These are phyloP conservation scores for Candida tropicalis DNA, from an alignment of 1,139 yeast genomes.

Conservation along the genomic window DNA sequence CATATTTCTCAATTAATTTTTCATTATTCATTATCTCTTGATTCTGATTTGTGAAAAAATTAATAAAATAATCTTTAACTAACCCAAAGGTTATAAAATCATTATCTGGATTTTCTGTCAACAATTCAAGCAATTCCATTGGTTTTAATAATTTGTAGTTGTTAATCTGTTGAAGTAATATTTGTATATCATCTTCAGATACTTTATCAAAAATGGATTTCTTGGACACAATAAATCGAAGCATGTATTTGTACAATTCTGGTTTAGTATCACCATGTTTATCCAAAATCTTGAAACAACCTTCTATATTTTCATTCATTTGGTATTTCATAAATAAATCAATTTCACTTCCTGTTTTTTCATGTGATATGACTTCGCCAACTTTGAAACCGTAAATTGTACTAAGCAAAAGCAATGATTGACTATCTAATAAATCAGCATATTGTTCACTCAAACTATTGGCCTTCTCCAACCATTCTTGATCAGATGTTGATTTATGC, in stretches of 20 bases:
- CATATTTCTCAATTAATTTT: constrained; percentile 68
- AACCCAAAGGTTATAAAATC: constrained; percentile 74
- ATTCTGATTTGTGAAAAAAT: constrained; percentile 60
- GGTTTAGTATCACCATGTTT: constrained; percentile 65
- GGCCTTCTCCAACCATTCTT: constrained; percentile 70
- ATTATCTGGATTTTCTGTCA: constrained; percentile 39
- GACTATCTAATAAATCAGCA: constrained; percentile 52
- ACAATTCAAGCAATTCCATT: constrained; percentile 69
- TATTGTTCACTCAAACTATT: constrained; percentile 48
- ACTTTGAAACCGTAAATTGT: constrained; percentile 62
- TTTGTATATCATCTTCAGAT: constrained; percentile 45
- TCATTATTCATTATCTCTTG: constrained; percentile 70
- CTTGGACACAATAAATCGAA: constrained; percentile 65
- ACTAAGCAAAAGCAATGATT: constrained; percentile 64
- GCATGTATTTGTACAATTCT: constrained; percentile 65
- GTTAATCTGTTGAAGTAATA: constrained; percentile 56
- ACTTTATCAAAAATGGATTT: constrained; percentile 55
- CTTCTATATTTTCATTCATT: constrained; percentile 57
- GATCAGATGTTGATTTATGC: constrained; percentile 40
- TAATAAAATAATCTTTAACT: constrained; percentile 68
- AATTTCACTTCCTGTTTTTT: constrained; percentile 54
- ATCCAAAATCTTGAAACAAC: constrained; percentile 58
- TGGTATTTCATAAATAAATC: constrained; percentile 68
- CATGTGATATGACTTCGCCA: constrained; percentile 43
- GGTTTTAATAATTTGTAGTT: constrained; percentile 65